Conservation (phyloP, 306 rosid species). For the Crotalaria pallida region DNA sequence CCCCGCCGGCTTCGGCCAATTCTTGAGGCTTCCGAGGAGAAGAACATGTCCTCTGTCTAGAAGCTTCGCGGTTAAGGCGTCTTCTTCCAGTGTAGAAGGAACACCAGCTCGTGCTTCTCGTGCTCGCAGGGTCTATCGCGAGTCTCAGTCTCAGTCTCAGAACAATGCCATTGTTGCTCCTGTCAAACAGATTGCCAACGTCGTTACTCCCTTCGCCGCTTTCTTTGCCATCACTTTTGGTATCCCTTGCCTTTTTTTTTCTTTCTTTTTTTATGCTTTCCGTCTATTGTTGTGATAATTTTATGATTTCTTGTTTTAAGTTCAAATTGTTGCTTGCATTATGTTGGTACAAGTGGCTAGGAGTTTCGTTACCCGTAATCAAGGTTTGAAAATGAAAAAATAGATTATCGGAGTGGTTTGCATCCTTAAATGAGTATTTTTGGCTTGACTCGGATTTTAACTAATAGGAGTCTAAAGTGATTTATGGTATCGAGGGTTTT, state of each 20-base stretch:
- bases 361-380: no score
- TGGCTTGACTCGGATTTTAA: no score
- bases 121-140: slow-evolving; percentile 63
- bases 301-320: neutral
- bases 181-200: slow-evolving; percentile 54
- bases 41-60: slow-evolving; percentile 15
- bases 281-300: neutral
- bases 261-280: neutral
- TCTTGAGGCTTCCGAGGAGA: slow-evolving; percentile 34
- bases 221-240: slow-evolving; percentile 68
- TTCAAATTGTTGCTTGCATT: neutral
- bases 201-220: slow-evolving; percentile 56
- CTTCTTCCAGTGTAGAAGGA: slow-evolving; percentile 40
- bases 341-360: no score
- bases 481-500: no score
- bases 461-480: no score
- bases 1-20: slow-evolving; percentile 25
- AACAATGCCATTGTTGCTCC: slow-evolving; percentile 44
- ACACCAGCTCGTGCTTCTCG: slow-evolving; percentile 39
- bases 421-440: no score
- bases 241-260: slow-evolving; percentile 23
- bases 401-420: no score
- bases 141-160: slow-evolving; percentile 65
- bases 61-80: slow-evolving; percentile 44
- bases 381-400: no score